Conservation (phyloP, 2,329 filamentous ascomycete genomes). For the Fusarium subtropicale region DNA sequence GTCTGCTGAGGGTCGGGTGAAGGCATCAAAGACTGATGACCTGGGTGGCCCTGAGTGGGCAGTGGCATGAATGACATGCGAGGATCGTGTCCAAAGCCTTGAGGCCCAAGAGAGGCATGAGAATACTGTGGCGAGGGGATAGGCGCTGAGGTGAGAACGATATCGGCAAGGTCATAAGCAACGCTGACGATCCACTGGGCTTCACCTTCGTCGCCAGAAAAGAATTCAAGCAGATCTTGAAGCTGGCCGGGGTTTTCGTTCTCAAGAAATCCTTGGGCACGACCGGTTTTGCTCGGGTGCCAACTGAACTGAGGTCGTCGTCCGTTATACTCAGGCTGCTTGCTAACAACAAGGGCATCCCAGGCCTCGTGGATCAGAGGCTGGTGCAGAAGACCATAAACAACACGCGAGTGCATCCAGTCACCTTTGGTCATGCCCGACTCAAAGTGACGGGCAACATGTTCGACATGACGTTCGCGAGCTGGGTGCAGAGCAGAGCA, state of each 20-base stretch:
- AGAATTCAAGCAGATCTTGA: slow-evolving; percentile 74
- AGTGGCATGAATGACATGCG: slow-evolving; percentile 50
- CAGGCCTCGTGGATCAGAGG: slow-evolving; percentile 70
- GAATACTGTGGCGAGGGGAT: slow-evolving; percentile 50
- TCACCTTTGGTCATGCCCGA: slow-evolving; percentile 70
- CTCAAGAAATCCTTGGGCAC: slow-evolving; percentile 69
- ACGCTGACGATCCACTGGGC: slow-evolving; percentile 67
- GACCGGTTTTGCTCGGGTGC: slow-evolving; percentile 67
- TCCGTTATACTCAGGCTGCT: slow-evolving; percentile 66
- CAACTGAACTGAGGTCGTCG: slow-evolving; percentile 72
- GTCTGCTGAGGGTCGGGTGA: slow-evolving; percentile 48
- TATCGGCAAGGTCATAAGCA: slow-evolving; percentile 68
- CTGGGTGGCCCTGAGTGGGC: slow-evolving; percentile 48
- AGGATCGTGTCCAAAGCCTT: slow-evolving; percentile 46
- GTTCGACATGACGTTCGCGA: slow-evolving; percentile 74
- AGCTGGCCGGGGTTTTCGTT: slow-evolving; percentile 72
- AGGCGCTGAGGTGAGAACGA: slow-evolving; percentile 54
- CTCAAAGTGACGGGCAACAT: slow-evolving; percentile 76
- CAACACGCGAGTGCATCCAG: slow-evolving; percentile 76
- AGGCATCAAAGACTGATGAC: slow-evolving; percentile 48
- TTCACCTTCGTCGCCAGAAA: slow-evolving; percentile 67
- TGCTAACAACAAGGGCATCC: slow-evolving; percentile 65
- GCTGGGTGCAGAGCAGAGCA: slow-evolving; percentile 72
- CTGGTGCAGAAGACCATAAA: slow-evolving; percentile 75
- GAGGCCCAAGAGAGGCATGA: slow-evolving; percentile 44